Conservation (phyloP, 306 rosid species). For the Lithocarpus polystachyus region DNA sequence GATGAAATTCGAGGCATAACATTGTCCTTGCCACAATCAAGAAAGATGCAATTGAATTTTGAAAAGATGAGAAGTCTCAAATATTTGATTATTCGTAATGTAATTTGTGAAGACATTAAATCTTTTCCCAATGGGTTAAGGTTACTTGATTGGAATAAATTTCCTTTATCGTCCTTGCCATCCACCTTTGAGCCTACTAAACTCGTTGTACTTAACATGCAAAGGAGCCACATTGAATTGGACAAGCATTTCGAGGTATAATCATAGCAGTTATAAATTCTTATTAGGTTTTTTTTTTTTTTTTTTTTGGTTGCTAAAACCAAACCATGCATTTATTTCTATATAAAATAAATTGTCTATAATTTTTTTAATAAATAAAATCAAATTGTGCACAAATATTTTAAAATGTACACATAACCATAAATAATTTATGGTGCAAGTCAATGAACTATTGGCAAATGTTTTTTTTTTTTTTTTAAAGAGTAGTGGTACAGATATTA, state of each 20-base stretch:
- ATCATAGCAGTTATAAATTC: background rate
- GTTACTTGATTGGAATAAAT: conserved; percentile 35
- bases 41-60: conserved; percentile 14
- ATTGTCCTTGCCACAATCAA: conserved; percentile 9
- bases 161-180: conserved; percentile 29
- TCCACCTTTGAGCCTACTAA: conserved; percentile 23
- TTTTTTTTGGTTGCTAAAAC: too few relatives aligned
- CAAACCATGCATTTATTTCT: too few relatives aligned
- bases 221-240: conserved; percentile 16
- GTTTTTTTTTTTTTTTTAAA: too few relatives aligned
- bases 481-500: too few relatives aligned
- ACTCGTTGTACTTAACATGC: conserved; percentile 31
- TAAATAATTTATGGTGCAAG: too few relatives aligned
- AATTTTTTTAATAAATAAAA: too few relatives aligned
- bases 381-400: too few relatives aligned
- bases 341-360: too few relatives aligned
- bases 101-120: conserved; percentile 14
- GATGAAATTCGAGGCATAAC: conserved; percentile 26
- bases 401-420: too few relatives aligned
- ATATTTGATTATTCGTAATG: conserved; percentile 24
- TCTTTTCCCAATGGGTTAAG: conserved; percentile 35
- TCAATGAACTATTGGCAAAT: too few relatives aligned
- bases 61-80: conserved; percentile 22
- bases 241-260: conserved; percentile 17
- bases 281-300: background rate